These are phyloP conservation scores for Fraxinus xanthoxyloides DNA, from an alignment of 305 asterid genomes.

Conservation along the genomic window DNA sequence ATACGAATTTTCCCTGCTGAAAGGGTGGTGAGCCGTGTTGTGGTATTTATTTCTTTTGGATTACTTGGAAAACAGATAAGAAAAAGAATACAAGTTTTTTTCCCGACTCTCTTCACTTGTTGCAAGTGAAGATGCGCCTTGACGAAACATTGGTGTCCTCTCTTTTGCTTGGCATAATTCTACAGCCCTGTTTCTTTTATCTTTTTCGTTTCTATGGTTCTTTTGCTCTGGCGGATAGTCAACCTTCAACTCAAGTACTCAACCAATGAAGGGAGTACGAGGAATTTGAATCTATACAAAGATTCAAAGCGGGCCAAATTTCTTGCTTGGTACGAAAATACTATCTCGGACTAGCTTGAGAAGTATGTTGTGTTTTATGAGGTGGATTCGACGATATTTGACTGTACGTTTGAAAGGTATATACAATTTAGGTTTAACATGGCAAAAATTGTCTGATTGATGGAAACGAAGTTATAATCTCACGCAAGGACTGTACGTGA, in stretches of 20 bases:
- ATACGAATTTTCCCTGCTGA: neutral
- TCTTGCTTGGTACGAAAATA: neutral
- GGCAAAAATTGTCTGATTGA: neutral
- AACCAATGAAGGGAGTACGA: neutral
- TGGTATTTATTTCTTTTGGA: neutral
- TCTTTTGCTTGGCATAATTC: neutral
- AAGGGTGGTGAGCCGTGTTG: neutral
- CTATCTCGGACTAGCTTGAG: neutral
- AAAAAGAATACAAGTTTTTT: neutral
- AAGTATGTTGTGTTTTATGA: neutral
- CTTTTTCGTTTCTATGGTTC: neutral
- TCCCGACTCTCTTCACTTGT: neutral
- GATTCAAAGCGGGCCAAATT: neutral
- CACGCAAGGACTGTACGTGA: neutral
- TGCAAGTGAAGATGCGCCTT: neutral
- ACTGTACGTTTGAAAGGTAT: neutral
- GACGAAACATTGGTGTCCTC: neutral
- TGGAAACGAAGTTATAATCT: neutral
- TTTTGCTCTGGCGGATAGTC: neutral
- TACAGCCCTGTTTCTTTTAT: neutral
- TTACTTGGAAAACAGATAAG: neutral
- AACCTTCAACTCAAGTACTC: neutral
- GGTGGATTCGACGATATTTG: neutral
- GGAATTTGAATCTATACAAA: neutral
- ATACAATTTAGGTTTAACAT: neutral